These are phyloP conservation scores for Penicillium olsonii DNA, from an alignment of 2,329 filamentous ascomycete genomes.

Conservation along the genomic window DNA sequence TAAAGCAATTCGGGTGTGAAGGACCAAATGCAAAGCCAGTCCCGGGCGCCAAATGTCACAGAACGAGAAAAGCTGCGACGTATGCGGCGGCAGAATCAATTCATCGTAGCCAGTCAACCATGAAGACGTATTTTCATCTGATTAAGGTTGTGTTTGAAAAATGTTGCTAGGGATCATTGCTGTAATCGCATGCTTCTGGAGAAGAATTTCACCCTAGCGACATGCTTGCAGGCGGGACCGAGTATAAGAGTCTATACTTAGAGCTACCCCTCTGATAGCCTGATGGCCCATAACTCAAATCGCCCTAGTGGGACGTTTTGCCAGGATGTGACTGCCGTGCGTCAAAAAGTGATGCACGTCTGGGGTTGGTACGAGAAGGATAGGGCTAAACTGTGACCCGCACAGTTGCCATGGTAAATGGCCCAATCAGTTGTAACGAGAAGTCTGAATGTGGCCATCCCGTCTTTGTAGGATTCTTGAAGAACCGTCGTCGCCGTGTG, in stretches of 20 bases:
- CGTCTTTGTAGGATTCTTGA: slow-evolving; percentile 19
- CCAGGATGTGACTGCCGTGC: slow-evolving; percentile 16
- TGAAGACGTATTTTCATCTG: not conserved
- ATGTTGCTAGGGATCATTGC: slow-evolving; percentile 3
- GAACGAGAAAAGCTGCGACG: slow-evolving; percentile 1
- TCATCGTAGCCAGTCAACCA: slow-evolving; percentile 1
- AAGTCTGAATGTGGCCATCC: slow-evolving; percentile 6
- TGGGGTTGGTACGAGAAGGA: slow-evolving; percentile 10
- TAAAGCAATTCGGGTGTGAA: slow-evolving; percentile 3
- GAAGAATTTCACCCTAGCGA: slow-evolving; percentile 7
- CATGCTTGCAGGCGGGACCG: slow-evolving; percentile 11
- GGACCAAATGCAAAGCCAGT: not conserved
- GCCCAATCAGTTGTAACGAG: slow-evolving; percentile 14
- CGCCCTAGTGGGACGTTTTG: not conserved
- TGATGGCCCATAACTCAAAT: slow-evolving; percentile 2
- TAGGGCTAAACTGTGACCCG: slow-evolving; percentile 18
- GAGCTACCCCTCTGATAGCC: slow-evolving; percentile 11
- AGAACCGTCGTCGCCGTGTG: slow-evolving; percentile 12
- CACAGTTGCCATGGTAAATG: slow-evolving; percentile 15
- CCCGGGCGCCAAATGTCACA: slow-evolving; percentile 2
- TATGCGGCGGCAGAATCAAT: not conserved
- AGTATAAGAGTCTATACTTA: slow-evolving; percentile 23
- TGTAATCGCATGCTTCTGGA: slow-evolving; percentile 11
- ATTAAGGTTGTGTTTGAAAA: not conserved
- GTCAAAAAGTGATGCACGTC: slow-evolving; percentile 16